phyloP scores from a whole-genome alignment of 257 asterid genomes.

The Plantago major region DNA sequence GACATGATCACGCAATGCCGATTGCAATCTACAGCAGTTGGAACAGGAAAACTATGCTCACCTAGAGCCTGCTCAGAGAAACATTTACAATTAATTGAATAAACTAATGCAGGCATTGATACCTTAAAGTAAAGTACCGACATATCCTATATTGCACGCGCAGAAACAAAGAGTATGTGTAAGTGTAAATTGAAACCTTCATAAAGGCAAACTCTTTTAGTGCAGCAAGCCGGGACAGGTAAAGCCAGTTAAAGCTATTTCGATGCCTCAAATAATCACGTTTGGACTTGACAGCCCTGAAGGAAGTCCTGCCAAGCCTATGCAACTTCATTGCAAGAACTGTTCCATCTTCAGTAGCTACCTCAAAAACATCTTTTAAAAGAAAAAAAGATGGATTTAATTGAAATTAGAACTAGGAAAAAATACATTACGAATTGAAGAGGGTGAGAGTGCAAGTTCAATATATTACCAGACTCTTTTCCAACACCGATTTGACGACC shows the following conservation, averaged over 20 bases:
- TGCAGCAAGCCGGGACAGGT: slow-evolving; percentile 94
- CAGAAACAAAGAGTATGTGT: no score
- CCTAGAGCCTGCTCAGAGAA: slow-evolving; percentile 61
- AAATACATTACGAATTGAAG: neutral
- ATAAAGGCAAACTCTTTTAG: slow-evolving; percentile 92
- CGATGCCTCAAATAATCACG: slow-evolving; percentile 98
- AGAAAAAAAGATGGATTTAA: neutral
- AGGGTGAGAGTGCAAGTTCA: neutral
- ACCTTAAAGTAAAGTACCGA: slow-evolving; percentile 20
- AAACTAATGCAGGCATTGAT: slow-evolving; percentile 34
- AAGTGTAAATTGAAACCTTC: slow-evolving; percentile 53
- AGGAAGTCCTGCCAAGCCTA: slow-evolving; percentile 93
- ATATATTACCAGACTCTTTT: slow-evolving; percentile 80
- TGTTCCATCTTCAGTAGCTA: slow-evolving; percentile 88
- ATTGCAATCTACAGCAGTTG: slow-evolving; percentile 86
- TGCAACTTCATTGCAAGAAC: slow-evolving; percentile 94
- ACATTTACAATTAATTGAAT: slow-evolving; percentile 13
- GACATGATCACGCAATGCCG: slow-evolving; percentile 95
- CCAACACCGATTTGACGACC: slow-evolving; percentile 98
- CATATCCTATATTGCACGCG: no score
- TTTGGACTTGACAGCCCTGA: slow-evolving; percentile 91
- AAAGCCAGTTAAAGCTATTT: slow-evolving; percentile 83
- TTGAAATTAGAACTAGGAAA: neutral
- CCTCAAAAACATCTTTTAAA: slow-evolving; percentile 82
- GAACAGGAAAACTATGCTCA: slow-evolving; percentile 89